Conservation (phyloP, 192 early-diverging fungal genomes). For the Backusella tarrabulga region DNA sequence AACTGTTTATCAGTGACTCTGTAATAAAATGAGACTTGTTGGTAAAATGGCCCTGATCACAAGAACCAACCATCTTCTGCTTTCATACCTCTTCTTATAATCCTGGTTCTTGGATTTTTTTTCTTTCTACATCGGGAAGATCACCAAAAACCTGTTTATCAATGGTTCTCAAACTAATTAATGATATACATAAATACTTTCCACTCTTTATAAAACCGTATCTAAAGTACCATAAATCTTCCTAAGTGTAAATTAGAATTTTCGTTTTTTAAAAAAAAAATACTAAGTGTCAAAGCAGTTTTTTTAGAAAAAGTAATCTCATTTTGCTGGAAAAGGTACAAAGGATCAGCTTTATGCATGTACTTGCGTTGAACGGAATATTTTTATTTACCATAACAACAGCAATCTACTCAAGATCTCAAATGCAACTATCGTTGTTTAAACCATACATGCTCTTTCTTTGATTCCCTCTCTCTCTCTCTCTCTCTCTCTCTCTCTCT, state of each 20-base stretch:
- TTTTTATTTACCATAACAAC: not conserved
- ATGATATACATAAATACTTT: not conserved
- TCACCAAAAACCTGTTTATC: not conserved
- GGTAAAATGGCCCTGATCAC: not conserved
- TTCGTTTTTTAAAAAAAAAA: no score
- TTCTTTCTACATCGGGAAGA: no score
- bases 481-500: no score
- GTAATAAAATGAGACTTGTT: not conserved
- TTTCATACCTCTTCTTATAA: no score
- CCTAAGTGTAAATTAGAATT: not conserved
- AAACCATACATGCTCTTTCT: no score
- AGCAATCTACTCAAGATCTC: not conserved
- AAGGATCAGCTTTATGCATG: not conserved
- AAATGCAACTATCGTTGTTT: no score
- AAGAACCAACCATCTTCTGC: not conserved
- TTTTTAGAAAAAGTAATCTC: no score
- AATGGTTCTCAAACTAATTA: not conserved
- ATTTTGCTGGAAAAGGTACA: no score
- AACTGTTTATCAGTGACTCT: not conserved
- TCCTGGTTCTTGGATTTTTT: no score
- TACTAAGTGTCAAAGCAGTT: no score
- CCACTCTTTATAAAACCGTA: not conserved
- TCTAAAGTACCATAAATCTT: not conserved
- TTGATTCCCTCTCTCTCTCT: no score
- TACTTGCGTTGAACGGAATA: not conserved